Conservation (phyloP, 2,329 filamentous ascomycete species). For the Penicillium sp. region DNA sequence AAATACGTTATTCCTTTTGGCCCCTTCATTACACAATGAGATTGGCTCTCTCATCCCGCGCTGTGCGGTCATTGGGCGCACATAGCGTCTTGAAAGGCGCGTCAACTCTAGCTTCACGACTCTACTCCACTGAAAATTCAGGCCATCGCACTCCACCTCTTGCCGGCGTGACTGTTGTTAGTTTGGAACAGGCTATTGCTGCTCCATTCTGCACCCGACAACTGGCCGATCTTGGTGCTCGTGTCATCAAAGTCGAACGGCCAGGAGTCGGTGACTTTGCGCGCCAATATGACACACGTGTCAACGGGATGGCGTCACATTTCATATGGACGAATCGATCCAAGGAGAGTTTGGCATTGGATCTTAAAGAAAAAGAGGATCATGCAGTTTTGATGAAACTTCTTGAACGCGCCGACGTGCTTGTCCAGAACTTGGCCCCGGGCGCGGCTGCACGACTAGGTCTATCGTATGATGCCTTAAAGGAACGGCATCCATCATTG, state of each 20-base stretch:
- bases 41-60: background rate
- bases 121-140: constrained; percentile 4
- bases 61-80: background rate
- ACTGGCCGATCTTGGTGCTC: constrained; percentile 50
- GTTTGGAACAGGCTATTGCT: constrained; percentile 52
- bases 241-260: constrained; percentile 54
- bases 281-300: constrained; percentile 48
- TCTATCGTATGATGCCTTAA: constrained; percentile 44
- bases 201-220: constrained; percentile 53
- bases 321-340: constrained; percentile 55
- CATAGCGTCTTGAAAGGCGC: background rate
- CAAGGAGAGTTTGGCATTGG: constrained; percentile 50
- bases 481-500: constrained; percentile 40
- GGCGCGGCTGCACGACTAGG: constrained; percentile 48
- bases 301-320: constrained; percentile 49
- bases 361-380: constrained; percentile 46
- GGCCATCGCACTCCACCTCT: constrained; percentile 27
- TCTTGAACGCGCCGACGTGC: constrained; percentile 45
- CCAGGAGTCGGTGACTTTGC: constrained; percentile 52
- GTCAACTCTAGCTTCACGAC: background rate
- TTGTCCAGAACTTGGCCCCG: constrained; percentile 53
- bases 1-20: constrained; percentile 55
- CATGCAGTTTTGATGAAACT: constrained; percentile 44
- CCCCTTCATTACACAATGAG: constrained; percentile 2
- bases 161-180: constrained; percentile 49